These are phyloP conservation scores for Tilletia horrida DNA, from an alignment of 1,284 basidiomycete species.

Conservation along the genomic window DNA sequence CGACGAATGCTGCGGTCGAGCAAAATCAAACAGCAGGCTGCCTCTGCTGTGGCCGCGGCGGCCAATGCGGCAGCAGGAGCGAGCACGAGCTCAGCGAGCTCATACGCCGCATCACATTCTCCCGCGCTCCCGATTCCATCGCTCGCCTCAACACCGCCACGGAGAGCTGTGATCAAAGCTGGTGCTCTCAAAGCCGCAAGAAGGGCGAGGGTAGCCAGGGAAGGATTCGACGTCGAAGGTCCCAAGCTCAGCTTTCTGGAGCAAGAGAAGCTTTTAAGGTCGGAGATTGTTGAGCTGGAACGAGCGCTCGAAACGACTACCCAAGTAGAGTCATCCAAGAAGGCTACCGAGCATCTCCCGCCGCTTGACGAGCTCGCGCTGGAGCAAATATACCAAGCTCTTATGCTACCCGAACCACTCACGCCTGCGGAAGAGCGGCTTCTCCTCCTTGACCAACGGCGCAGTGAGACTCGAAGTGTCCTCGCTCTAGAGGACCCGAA, in stretches of 20 bases:
- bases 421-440: constrained; percentile 30
- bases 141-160: neutral
- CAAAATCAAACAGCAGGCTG: no score
- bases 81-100: neutral
- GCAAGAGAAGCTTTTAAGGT: constrained; percentile 24
- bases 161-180: constrained; percentile 5
- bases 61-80: neutral
- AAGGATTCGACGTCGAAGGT: constrained; percentile 12
- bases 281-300: constrained; percentile 37
- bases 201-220: neutral
- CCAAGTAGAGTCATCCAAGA: constrained; percentile 34
- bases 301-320: constrained; percentile 31
- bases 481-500: no score
- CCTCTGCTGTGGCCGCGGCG: no score
- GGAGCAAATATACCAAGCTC: constrained; percentile 44
- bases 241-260: constrained; percentile 12
- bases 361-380: constrained; percentile 43
- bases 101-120: neutral
- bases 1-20: no score
- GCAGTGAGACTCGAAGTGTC: neutral
- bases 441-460: constrained; percentile 27
- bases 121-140: neutral
- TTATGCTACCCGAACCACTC: constrained; percentile 33
- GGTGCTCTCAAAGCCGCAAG: neutral
- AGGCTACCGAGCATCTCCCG: constrained; percentile 37